A percentile compares a stretch with the other conserved stretches of the same genome.
Evolutionary conservation across 2,329 filamentous ascomycete genomes (phyloP).

Genomic region (Paraphoma chrysanthemicola): DNA sequence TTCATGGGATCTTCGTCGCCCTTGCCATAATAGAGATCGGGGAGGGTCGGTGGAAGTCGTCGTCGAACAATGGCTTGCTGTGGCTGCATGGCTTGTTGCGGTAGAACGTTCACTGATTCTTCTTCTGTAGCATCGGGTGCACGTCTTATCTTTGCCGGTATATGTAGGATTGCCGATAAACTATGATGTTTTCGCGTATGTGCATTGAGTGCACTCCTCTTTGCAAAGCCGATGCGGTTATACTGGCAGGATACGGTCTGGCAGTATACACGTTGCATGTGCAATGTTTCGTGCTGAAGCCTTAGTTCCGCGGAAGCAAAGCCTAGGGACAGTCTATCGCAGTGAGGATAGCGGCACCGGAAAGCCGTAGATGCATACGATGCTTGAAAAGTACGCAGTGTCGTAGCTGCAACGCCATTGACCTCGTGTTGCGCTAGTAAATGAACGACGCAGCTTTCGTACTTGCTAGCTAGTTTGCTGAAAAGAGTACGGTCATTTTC

Average conservation of each 20-base stretch:
- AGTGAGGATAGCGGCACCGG: conserved; percentile 15
- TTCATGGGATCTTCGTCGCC: no score
- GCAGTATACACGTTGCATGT: conserved; percentile 11
- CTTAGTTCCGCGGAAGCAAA: conserved; percentile 9
- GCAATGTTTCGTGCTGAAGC: conserved; percentile 2
- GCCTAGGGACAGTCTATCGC: background rate
- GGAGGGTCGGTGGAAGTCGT: no score
- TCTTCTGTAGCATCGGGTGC: no score
- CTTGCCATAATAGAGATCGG: no score
- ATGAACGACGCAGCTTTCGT: background rate
- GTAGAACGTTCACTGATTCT: no score
- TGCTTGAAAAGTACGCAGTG: conserved; percentile 8
- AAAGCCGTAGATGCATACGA: conserved; percentile 14
- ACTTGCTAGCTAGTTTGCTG: conserved; percentile 3
- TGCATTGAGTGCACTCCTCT: conserved; percentile 1
- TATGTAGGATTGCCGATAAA: background rate
- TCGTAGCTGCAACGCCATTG: background rate
- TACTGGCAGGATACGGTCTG: conserved; percentile 4
- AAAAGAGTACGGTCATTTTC: conserved; percentile 8
- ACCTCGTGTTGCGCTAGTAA: background rate
- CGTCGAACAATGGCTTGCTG: no score
- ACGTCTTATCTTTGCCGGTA: background rate
- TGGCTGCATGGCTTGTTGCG: no score
- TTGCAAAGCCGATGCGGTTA: conserved; percentile 10
- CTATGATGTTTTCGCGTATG: conserved; percentile 8